phyloP scores from a whole-genome alignment of 2,329 filamentous ascomycete genomes.

The Exutisphaerella laricina region DNA sequence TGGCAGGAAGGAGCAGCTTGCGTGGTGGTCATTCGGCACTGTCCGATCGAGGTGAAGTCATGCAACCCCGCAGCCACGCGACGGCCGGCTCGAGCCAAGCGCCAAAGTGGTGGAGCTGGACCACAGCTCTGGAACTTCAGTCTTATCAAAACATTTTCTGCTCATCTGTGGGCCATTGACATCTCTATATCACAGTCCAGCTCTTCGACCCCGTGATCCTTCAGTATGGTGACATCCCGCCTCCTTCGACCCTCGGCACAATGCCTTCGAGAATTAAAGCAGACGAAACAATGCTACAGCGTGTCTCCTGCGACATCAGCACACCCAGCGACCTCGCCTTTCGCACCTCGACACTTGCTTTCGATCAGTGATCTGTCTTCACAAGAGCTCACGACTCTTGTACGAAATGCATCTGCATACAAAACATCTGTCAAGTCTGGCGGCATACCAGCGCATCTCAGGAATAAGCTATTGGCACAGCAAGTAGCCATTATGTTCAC shows the following conservation, averaged over 20 bases:
- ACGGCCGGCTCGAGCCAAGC: not conserved
- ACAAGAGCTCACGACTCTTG: slow-evolving; percentile 71
- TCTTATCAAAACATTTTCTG: too few relatives aligned
- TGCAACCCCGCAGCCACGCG: too few relatives aligned
- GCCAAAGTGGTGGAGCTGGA: slow-evolving; percentile 1
- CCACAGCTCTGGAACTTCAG: not conserved
- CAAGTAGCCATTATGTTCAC: slow-evolving; percentile 95
- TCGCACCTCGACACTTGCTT: slow-evolving; percentile 76
- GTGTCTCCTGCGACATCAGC: slow-evolving; percentile 26
- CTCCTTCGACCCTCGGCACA: slow-evolving; percentile 20
- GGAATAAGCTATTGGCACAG: slow-evolving; percentile 62
- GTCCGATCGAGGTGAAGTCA: too few relatives aligned
- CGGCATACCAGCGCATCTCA: slow-evolving; percentile 52
- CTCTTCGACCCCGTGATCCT: not conserved
- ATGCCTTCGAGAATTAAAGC: slow-evolving; percentile 19
- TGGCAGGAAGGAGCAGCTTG: too few relatives aligned
- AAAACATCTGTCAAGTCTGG: slow-evolving; percentile 73
- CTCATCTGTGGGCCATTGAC: too few relatives aligned
- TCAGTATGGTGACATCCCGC: slow-evolving; percentile 21
- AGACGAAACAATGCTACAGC: slow-evolving; percentile 23
- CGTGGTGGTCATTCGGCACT: too few relatives aligned
- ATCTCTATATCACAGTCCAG: too few relatives aligned
- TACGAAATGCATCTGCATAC: slow-evolving; percentile 72
- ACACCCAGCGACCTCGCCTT: slow-evolving; percentile 46
- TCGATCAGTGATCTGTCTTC: slow-evolving; percentile 82